Evolutionary conservation across 78 protist genomes (phyloP).

Genomic region (slime mould (Dictyostelium discoideum)): dicty_2.7 NC_007090.3:4869001-4869500

Average conservation of each 20-base stretch:
- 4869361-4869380: neutral
- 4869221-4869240: slow-evolving; percentile 56
- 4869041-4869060: slow-evolving; percentile 34
- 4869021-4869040: slow-evolving; percentile 62
- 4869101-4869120: slow-evolving; percentile 28
- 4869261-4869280: slow-evolving; percentile 14
- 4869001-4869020: neutral
- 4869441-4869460: neutral
- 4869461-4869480: neutral
- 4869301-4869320: slow-evolving; percentile 11
- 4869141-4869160: slow-evolving; percentile 26
- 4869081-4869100: neutral
- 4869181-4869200: slow-evolving; percentile 87
- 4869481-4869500: neutral
- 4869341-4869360: neutral
- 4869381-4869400: no score
- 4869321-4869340: neutral
- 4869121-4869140: slow-evolving; percentile 49
- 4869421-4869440: neutral
- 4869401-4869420: neutral
- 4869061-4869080: neutral
- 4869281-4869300: neutral
- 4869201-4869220: slow-evolving; percentile 57
- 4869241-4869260: slow-evolving; percentile 9
- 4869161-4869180: slow-evolving; percentile 67